These are phyloP conservation scores for Rubroshorea leprosula DNA, from an alignment of 345 rosid genomes.

Conservation along the genomic window DNA sequence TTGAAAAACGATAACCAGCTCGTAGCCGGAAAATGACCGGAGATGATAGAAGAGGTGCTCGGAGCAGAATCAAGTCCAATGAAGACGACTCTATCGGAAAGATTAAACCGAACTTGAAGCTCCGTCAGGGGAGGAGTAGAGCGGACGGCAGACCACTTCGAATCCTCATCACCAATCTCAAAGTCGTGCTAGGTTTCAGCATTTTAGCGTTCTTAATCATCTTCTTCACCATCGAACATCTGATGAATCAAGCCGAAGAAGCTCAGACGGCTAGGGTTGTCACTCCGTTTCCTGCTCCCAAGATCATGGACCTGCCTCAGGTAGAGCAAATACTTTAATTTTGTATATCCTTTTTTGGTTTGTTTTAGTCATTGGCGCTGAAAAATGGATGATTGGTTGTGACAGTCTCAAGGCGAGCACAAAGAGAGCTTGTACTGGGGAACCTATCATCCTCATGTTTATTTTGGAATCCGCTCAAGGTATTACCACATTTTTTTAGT, in stretches of 20 bases:
- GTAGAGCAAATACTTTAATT: background rate
- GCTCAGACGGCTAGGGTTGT: slow-evolving; percentile 52
- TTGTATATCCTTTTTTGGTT: background rate
- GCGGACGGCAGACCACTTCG: slow-evolving; percentile 24
- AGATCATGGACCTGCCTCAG: slow-evolving; percentile 59
- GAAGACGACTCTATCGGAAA: slow-evolving; percentile 26
- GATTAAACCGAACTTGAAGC: slow-evolving; percentile 20
- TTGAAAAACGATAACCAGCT: background rate
- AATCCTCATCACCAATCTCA: slow-evolving; percentile 32
- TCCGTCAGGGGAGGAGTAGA: slow-evolving; percentile 23
- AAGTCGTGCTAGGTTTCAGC: slow-evolving; percentile 34
- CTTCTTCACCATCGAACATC: slow-evolving; percentile 28
- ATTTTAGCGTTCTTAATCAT: slow-evolving; percentile 25
- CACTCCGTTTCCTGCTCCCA: slow-evolving; percentile 82
- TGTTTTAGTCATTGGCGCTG: slow-evolving; percentile 8
- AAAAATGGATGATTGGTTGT: background rate
- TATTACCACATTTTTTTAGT: no score
- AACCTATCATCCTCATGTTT: no score
- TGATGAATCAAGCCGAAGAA: slow-evolving; percentile 32
- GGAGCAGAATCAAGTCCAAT: slow-evolving; percentile 42
- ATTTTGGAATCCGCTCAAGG: background rate
- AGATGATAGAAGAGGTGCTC: slow-evolving; percentile 44
- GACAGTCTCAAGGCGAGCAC: slow-evolving; percentile 84
- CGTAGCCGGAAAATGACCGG: slow-evolving; percentile 45
- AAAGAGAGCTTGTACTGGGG: slow-evolving; percentile 87